Conservation (phyloP, 2,329 filamentous ascomycete species). For the Ampelomyces quisqualis region DNA sequence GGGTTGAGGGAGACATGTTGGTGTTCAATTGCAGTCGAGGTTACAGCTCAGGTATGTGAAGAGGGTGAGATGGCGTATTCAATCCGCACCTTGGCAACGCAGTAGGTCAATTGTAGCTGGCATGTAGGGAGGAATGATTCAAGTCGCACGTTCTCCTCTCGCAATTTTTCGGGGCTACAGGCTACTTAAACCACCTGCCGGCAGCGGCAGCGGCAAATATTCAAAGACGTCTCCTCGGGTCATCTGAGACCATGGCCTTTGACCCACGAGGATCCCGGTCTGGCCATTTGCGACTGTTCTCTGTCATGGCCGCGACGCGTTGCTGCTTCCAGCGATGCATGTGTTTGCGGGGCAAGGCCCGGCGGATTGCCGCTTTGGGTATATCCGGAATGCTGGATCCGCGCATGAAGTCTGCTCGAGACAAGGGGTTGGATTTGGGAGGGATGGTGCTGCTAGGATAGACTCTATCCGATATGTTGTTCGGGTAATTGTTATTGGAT, state of each 20-base stretch:
- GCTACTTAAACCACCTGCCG: background rate
- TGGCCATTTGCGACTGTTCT: background rate
- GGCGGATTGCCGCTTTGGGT: background rate
- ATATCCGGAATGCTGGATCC: background rate
- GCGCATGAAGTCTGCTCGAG: background rate
- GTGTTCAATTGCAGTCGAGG: background rate
- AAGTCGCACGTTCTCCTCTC: background rate
- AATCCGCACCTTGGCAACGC: no score
- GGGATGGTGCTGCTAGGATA: background rate
- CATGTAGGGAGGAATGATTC: no score
- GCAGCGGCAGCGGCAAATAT: no score
- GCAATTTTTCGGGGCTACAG: no score
- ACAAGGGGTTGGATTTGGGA: background rate
- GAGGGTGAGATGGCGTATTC: background rate
- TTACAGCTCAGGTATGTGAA: background rate
- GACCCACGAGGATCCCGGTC: background rate
- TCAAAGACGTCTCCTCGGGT: background rate
- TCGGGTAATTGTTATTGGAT: no score
- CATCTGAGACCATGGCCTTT: background rate
- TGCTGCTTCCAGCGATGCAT: conserved; percentile 1
- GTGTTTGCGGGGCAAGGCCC: conserved; percentile 18
- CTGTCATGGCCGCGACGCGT: conserved; percentile 1
- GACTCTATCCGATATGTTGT: no score
- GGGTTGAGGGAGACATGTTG: conserved; percentile 19
- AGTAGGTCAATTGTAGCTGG: no score